These are phyloP conservation scores for Bertia moriformis DNA, from an alignment of 2,329 filamentous ascomycete species.

Conservation along the genomic window DNA sequence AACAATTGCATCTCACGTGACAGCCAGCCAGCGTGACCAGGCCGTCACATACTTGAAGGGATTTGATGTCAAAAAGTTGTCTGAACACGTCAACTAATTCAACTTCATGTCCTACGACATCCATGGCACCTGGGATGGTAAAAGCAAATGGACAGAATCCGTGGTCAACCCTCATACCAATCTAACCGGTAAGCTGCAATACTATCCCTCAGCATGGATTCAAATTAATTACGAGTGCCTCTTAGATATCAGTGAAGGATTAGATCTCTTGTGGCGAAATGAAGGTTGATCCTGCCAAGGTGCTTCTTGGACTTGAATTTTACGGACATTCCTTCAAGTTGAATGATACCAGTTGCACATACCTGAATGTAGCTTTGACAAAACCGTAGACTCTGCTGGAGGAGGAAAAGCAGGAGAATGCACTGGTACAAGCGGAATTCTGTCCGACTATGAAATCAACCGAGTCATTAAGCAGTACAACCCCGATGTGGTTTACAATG, in stretches of 20 bases:
- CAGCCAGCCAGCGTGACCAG: too few species aligned
- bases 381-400: neutral
- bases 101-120: constrained; percentile 2
- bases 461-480: neutral
- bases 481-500: constrained; percentile 2
- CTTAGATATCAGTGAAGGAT: constrained; percentile 3
- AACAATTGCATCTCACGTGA: too few species aligned
- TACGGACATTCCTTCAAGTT: constrained; percentile 5
- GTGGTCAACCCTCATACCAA: constrained; percentile 5
- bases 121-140: constrained; percentile 4
- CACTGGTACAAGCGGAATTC: neutral
- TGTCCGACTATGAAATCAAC: neutral
- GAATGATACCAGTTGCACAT: constrained; percentile 2
- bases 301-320: constrained; percentile 4
- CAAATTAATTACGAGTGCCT: neutral
- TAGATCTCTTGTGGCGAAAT: constrained; percentile 5
- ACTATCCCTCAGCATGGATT: neutral
- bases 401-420: neutral
- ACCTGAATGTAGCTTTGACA: constrained; percentile 4
- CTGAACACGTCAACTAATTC: neutral
- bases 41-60: too few species aligned
- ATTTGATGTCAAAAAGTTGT: neutral
- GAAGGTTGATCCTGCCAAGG: constrained; percentile 3
- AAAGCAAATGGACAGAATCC: constrained; percentile 3
- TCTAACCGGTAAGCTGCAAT: constrained; percentile 2